A percentile compares a stretch with the other conserved stretches of the same genome.
Evolutionary conservation across 176 grass and related monocot species (phyloP).

Genomic region (Aegilops sharonensis): DNA sequence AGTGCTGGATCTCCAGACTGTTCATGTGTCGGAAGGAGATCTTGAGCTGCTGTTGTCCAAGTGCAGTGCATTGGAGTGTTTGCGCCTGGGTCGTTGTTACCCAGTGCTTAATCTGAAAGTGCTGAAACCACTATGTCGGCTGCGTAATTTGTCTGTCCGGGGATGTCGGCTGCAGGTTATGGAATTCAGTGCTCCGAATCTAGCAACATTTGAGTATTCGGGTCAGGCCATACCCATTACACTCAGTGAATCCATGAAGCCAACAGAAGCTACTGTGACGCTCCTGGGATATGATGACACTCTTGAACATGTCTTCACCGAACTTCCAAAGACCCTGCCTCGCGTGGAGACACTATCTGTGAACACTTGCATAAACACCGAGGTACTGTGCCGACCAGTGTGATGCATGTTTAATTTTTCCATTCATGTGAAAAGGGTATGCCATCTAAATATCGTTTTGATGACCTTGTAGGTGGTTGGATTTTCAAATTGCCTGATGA

Average conservation of each 20-base stretch:
- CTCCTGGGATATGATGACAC: background rate
- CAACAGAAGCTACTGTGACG: background rate
- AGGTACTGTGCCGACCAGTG: background rate
- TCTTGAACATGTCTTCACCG: conserved; percentile 13
- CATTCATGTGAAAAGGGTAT: background rate
- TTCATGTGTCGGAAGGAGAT: background rate
- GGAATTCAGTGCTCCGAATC: conserved; percentile 14
- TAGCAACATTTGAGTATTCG: conserved; percentile 8
- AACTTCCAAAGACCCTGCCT: background rate
- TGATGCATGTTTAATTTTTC: background rate
- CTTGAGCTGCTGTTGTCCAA: conserved; percentile 1
- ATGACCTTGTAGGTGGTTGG: background rate
- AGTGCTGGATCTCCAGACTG: conserved; percentile 8
- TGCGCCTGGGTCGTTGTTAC: background rate
- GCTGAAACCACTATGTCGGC: background rate
- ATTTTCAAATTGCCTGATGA: background rate
- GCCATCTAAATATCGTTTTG: background rate
- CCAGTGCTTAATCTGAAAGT: conserved; percentile 1
- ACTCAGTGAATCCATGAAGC: conserved; percentile 19
- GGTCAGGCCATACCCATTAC: background rate
- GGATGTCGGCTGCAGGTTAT: background rate
- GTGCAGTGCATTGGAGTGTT: background rate
- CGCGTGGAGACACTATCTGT: background rate
- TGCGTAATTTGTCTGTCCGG: conserved; percentile 5
- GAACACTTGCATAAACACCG: background rate